Base-by-base conservation (phyloP, 176 grass and related monocot genomes). In the Eleusine coracana region DNA sequence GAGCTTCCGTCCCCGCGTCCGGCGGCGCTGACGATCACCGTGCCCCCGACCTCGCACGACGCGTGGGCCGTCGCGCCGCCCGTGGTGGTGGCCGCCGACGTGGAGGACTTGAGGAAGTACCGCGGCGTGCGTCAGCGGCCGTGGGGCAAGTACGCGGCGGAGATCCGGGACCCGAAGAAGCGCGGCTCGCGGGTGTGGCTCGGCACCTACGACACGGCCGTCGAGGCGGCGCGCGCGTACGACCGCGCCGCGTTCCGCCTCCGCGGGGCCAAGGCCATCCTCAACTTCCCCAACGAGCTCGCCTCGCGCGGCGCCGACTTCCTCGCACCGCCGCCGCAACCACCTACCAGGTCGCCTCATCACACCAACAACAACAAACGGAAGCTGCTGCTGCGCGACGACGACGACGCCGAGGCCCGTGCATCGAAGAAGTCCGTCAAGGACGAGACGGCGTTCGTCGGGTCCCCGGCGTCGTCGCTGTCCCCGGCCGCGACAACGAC, bases 101-200 rank as follows among this genome's bases (percentile, higher is more conserved):
- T 17, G 5, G 80, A 65, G 48, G 89, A 89, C 29, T 88, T 81
- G 81, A 85, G 84, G 7, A 89, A 88, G 86, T 98, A 93, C 83
- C 96, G 96, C 12, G 96, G 96, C 27, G 96, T 98, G 67, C 80
- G 93, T 51, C 90, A 85, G 73, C 83, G 96, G 68, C 92, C 90
- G 63, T 98, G 96, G 96, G 96, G 96, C 6, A 98, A 93, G 87
- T 98, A 83, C 49, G 93, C 93, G 11, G 96, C 96, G 68, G 96
- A 98, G 83, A 98, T 98, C 90, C 91, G 96, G 0, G 96, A 98
- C 80, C 87, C 92, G 0, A 93, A 92, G 44, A 88, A 73, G 84
- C 90, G 82, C 31, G 92, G 96, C 16, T 91, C 89, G 38, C 86
- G 96, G 25, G 84, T 95, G 63, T 98, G 96, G 96, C 93, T 98